Evolutionary conservation across 2,329 filamentous ascomycete genomes (phyloP).

Genomic region (Byssothecium circinans): DNA sequence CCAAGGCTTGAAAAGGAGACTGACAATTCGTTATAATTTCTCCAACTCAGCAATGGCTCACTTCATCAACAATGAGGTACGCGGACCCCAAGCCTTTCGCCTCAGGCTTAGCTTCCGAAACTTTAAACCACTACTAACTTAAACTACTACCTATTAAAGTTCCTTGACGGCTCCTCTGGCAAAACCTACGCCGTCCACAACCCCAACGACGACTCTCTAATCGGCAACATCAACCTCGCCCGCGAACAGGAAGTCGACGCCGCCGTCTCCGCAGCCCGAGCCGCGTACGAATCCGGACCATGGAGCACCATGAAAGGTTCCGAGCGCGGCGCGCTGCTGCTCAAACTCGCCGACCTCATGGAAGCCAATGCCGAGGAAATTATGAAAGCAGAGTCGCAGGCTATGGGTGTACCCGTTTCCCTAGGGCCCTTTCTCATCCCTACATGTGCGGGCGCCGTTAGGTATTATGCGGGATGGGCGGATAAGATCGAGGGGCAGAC

Average conservation of each 20-base stretch:
- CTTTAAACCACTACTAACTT: neutral
- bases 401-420: constrained; percentile 21
- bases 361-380: constrained; percentile 16
- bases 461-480: constrained; percentile 25
- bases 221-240: constrained; percentile 27
- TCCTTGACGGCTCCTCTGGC: constrained; percentile 23
- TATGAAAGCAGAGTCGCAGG: constrained; percentile 14
- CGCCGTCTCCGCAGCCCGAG: constrained; percentile 26
- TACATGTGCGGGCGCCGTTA: constrained; percentile 5
- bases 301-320: constrained; percentile 22
- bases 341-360: constrained; percentile 26
- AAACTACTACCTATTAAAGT: constrained; percentile 12
- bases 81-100: too few relatives aligned
- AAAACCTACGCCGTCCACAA: constrained; percentile 26
- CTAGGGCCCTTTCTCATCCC: constrained; percentile 11
- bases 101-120: too few relatives aligned
- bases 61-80: constrained; percentile 35
- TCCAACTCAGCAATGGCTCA: constrained; percentile 20
- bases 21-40: too few relatives aligned
- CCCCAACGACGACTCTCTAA: constrained; percentile 26
- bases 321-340: constrained; percentile 27
- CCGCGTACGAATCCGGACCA: constrained; percentile 22
- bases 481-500: constrained; percentile 27
- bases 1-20: too few relatives aligned
- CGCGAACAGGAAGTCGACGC: constrained; percentile 27